Evolutionary conservation across 2,329 filamentous ascomycete genomes (phyloP).

Genomic region (Metarhizium humberi): DNA sequence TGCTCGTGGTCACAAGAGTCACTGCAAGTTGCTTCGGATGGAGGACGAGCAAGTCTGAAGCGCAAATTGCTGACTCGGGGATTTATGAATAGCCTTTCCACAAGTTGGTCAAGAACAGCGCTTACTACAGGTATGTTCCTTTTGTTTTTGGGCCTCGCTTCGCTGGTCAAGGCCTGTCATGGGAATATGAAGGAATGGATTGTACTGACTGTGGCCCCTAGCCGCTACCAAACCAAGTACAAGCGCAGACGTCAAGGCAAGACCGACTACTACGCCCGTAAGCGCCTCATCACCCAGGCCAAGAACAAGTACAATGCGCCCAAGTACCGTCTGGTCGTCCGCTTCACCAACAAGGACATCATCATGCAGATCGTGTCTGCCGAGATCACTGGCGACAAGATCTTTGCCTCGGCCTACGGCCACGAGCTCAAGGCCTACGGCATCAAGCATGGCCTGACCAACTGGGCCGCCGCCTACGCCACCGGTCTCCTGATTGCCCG

Average conservation of each 20-base stretch:
- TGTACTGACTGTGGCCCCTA: constrained; percentile 26
- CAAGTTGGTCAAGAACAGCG: constrained; percentile 94
- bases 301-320: constrained; percentile 99
- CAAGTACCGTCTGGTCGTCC: constrained; percentile 99
- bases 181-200: too few relatives aligned
- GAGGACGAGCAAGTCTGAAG: constrained; percentile 63
- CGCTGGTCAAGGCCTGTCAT: not conserved
- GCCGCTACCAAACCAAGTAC: constrained; percentile 99
- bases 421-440: constrained; percentile 98
- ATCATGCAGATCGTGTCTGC: constrained; percentile 95
- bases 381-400: constrained; percentile 96
- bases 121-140: constrained; percentile 86
- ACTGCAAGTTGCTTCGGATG: constrained; percentile 97
- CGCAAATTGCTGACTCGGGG: constrained; percentile 99
- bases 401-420: constrained; percentile 84
- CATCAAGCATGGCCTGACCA: constrained; percentile 97
- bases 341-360: constrained; percentile 99
- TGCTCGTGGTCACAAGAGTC: constrained; percentile 51
- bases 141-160: not conserved
- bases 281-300: constrained; percentile 98
- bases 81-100: constrained; percentile 60
- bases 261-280: constrained; percentile 99
- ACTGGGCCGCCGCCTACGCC: constrained; percentile 97
- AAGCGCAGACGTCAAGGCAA: constrained; percentile 92
- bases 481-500: constrained; percentile 95